A percentile compares a stretch with the other conserved stretches of the same genome.
Evolutionary conservation across 1,284 basidiomycete species (phyloP).

Genomic region (Takashimella tepidaria): DNA sequence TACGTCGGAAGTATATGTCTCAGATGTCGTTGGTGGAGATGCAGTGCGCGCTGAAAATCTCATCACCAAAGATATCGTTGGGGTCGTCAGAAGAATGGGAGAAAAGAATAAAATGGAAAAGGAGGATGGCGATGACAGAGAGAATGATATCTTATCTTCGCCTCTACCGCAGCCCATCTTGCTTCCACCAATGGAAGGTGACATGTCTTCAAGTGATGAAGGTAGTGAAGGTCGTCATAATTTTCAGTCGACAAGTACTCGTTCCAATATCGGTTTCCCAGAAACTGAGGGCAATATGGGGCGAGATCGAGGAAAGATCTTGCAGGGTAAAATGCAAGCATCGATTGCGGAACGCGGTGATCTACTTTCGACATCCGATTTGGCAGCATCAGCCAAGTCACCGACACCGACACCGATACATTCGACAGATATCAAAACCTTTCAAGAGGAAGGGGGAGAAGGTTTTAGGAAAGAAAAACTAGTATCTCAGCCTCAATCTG

Average conservation of each 20-base stretch:
- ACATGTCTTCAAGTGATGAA: background rate
- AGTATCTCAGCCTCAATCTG: no score
- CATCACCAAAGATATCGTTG: background rate
- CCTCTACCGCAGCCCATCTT: background rate
- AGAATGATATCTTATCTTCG: background rate
- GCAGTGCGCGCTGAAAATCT: constrained; percentile 3
- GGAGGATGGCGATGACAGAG: background rate
- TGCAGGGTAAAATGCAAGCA: no score
- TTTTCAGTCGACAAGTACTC: background rate
- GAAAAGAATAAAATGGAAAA: background rate
- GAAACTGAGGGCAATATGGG: background rate
- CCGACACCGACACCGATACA: background rate
- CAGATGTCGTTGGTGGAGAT: constrained; percentile 10
- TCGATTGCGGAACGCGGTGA: no score
- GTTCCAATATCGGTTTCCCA: background rate
- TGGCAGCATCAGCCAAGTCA: background rate
- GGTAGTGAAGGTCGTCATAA: background rate
- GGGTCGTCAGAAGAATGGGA: background rate
- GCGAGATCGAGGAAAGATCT: background rate
- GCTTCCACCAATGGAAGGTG: background rate
- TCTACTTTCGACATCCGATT: background rate
- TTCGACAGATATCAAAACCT: background rate
- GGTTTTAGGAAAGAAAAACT: background rate
- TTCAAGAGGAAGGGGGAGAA: background rate
- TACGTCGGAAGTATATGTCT: constrained; percentile 6